Evolutionary conservation across 78 protist genomes (phyloP).

Genomic region (slime mould (Dictyostelium discoideum)): DNA sequence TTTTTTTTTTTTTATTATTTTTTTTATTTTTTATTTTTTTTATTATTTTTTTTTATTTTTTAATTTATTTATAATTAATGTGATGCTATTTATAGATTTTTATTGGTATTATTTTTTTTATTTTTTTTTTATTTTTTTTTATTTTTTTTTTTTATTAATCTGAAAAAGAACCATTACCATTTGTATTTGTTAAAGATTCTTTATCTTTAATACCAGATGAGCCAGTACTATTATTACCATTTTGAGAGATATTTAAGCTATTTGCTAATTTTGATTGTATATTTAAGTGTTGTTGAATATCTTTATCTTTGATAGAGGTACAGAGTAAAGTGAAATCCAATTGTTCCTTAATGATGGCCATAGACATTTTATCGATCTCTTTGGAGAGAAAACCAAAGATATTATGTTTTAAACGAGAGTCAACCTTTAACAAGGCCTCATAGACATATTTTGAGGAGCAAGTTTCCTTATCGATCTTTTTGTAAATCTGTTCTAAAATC

Average conservation of each 20-base stretch:
- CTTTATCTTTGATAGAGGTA: conserved; percentile 53
- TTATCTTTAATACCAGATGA: not conserved
- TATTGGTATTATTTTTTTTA: not conserved
- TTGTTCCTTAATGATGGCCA: conserved; percentile 45
- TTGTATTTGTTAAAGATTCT: not conserved
- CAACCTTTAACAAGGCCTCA: conserved; percentile 52
- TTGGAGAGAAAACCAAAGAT: conserved; percentile 75
- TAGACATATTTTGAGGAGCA: conserved; percentile 68
- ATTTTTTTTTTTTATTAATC: not conserved
- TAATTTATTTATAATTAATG: not conserved
- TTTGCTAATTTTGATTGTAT: conserved; percentile 64
- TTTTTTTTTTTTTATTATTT: too few species aligned
- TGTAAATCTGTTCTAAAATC: conserved; percentile 64
- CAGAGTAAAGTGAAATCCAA: conserved; percentile 43
- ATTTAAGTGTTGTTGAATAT: conserved; percentile 46
- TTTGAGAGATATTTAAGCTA: not conserved
- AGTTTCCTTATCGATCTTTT: conserved; percentile 66
- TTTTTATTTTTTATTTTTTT: too few species aligned
- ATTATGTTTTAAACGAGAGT: conserved; percentile 50
- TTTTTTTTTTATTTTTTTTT: not conserved
- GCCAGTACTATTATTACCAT: not conserved
- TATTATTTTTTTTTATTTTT: not conserved
- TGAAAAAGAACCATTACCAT: conserved; percentile 2
- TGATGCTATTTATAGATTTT: too few species aligned
- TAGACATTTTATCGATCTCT: conserved; percentile 65